Evolutionary conservation across 768 basidiomycete species (phyloP).

Genomic region (Hysterangium stoloniferum): DNA sequence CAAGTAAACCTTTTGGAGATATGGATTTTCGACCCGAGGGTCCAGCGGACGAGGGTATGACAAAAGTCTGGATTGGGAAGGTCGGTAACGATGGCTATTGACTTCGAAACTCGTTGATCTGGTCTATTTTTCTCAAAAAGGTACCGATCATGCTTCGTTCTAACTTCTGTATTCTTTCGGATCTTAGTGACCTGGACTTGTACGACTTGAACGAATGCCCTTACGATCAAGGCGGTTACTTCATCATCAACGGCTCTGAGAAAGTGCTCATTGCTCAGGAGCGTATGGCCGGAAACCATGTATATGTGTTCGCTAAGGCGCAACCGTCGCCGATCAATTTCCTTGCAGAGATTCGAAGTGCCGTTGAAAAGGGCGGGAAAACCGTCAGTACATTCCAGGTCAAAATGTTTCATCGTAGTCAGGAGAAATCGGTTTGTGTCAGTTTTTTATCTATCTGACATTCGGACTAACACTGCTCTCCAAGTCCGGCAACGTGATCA

Average conservation of each 20-base stretch:
- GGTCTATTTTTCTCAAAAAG: conserved; percentile 32
- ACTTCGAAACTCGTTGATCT: background rate
- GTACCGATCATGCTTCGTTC: conserved; percentile 98
- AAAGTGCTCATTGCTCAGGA: conserved; percentile 99
- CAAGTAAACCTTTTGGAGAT: conserved; percentile 73
- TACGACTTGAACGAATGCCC: conserved; percentile 96
- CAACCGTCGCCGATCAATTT: conserved; percentile 95
- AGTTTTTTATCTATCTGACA: conserved; percentile 5
- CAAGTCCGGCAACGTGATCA: conserved; percentile 87
- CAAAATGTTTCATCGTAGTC: conserved; percentile 89
- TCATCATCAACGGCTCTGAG: conserved; percentile 98
- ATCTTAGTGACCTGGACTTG: conserved; percentile 68
- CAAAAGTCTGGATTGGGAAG: conserved; percentile 94
- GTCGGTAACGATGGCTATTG: conserved; percentile 32
- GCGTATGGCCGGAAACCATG: conserved; percentile 98
- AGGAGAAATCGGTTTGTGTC: conserved; percentile 74
- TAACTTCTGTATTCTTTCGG: conserved; percentile 87
- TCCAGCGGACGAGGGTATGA: conserved; percentile 58
- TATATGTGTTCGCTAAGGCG: conserved; percentile 97
- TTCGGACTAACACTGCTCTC: conserved; percentile 13
- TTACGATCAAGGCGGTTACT: conserved; percentile 98
- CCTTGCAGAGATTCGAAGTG: conserved; percentile 94
- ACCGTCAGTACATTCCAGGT: conserved; percentile 97
- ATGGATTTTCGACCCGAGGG: conserved; percentile 69
- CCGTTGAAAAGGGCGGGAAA: conserved; percentile 97